Percentiles rank a stretch among this genome's conserved stretches.
phyloP scores from a whole-genome alignment of 2,329 filamentous ascomycete genomes.

The Ophiostoma pallidulum region DNA sequence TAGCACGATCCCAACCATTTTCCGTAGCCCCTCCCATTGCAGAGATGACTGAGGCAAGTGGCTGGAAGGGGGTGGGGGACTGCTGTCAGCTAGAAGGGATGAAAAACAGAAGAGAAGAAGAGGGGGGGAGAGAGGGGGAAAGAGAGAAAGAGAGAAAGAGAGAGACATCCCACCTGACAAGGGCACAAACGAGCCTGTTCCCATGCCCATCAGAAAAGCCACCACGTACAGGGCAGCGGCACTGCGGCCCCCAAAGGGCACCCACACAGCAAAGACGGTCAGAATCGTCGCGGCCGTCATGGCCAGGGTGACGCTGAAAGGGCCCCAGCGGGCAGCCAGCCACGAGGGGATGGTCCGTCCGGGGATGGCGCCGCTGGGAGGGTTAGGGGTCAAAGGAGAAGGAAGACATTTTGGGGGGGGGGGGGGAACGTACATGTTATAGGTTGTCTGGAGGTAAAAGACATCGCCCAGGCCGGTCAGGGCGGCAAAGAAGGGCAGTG shows the following conservation, averaged over 20 bases:
- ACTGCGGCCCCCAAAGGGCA: constrained; percentile 20
- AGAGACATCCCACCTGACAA: constrained; percentile 17
- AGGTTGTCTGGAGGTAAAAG: constrained; percentile 23
- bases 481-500: constrained; percentile 23
- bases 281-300: constrained; percentile 21
- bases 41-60: constrained; percentile 21
- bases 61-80: constrained; percentile 10
- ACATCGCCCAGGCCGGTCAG: constrained; percentile 18
- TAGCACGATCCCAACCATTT: constrained; percentile 25
- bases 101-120: neutral
- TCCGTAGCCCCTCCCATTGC: constrained; percentile 18
- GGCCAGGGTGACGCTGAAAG: constrained; percentile 20
- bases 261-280: constrained; percentile 20
- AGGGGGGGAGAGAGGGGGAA: too few relatives aligned
- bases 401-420: too few relatives aligned
- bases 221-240: constrained; percentile 19
- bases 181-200: constrained; percentile 23
- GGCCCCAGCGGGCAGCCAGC: constrained; percentile 19
- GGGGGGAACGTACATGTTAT: constrained; percentile 23
- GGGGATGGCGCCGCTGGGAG: constrained; percentile 20
- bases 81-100: neutral
- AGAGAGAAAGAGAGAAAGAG: neutral
- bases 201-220: constrained; percentile 21
- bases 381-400: neutral
- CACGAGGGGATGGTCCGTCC: constrained; percentile 21